Conservation (phyloP, 148 eudicot species). For the Vaccinium darrowii region DNA sequence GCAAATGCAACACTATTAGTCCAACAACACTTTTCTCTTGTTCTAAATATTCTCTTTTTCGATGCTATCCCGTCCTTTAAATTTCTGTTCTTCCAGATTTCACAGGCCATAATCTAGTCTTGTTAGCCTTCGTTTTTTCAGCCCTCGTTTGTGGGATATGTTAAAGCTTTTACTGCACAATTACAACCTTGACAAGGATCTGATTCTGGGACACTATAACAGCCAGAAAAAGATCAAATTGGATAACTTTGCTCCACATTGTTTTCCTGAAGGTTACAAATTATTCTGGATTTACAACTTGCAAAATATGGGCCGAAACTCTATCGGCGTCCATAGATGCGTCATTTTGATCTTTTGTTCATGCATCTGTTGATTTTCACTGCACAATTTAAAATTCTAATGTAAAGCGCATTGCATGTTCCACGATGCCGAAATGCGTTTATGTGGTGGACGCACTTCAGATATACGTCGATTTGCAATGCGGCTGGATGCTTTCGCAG, state of each 20-base stretch:
- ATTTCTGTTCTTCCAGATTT: not conserved
- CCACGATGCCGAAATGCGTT: no score
- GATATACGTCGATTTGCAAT: no score
- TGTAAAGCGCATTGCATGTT: no score
- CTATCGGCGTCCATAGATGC: not conserved
- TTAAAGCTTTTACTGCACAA: not conserved
- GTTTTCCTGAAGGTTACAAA: not conserved
- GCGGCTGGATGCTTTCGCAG: no score
- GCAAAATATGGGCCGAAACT: not conserved
- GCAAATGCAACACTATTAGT: not conserved
- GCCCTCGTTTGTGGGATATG: not conserved
- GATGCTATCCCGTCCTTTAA: not conserved
- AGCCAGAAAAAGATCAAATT: not conserved
- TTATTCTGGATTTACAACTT: not conserved
- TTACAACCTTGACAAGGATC: not conserved
- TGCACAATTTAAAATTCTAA: no score
- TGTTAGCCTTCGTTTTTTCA: not conserved
- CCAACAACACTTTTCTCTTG: not conserved
- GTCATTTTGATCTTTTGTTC: no score
- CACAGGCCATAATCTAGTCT: not conserved
- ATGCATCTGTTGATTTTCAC: no score
- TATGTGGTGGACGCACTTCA: no score
- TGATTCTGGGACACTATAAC: not conserved
- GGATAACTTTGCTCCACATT: not conserved
- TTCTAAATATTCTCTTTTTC: not conserved